These are phyloP conservation scores for Pythium scleroteichum DNA, from an alignment of 352 stramenopile genomes.

Conservation along the genomic window DNA sequence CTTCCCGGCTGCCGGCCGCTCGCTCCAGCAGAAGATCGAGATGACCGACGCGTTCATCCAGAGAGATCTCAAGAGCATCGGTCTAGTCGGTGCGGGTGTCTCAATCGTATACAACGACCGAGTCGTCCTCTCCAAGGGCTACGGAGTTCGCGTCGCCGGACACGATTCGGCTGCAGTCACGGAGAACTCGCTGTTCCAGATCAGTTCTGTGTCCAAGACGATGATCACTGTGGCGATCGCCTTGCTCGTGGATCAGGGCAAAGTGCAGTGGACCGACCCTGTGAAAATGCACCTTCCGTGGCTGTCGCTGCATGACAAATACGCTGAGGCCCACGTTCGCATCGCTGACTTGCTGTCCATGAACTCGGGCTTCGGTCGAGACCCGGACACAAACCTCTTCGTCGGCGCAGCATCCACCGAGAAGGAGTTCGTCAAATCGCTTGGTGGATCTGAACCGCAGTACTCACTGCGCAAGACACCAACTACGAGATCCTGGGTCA, in stretches of 20 bases:
- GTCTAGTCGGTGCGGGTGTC: constrained; percentile 43
- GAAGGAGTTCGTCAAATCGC: constrained; percentile 33
- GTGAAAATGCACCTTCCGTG: constrained; percentile 59
- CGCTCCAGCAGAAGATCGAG: constrained; percentile 42
- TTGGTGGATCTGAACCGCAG: constrained; percentile 39
- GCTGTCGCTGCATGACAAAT: constrained; percentile 59
- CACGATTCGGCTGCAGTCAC: background rate
- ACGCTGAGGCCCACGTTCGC: constrained; percentile 48
- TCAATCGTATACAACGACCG: constrained; percentile 58
- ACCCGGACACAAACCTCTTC: constrained; percentile 33
- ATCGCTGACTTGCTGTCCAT: constrained; percentile 57
- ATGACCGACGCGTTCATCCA: constrained; percentile 48
- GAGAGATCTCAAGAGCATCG: constrained; percentile 37
- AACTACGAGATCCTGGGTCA: constrained; percentile 71
- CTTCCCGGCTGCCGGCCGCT: constrained; percentile 39
- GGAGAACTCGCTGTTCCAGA: constrained; percentile 44
- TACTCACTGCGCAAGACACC: constrained; percentile 49
- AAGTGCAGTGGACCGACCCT: constrained; percentile 48
- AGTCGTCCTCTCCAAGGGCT: constrained; percentile 29
- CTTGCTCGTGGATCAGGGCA: constrained; percentile 47
- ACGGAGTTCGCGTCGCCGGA: background rate
- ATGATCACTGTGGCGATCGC: constrained; percentile 45
- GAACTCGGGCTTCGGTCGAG: constrained; percentile 51
- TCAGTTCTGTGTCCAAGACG: constrained; percentile 68
- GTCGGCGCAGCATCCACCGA: constrained; percentile 45